phyloP scores from a whole-genome alignment of 2,329 filamentous ascomycete species.

The Microdochium bolleyi region DNA sequence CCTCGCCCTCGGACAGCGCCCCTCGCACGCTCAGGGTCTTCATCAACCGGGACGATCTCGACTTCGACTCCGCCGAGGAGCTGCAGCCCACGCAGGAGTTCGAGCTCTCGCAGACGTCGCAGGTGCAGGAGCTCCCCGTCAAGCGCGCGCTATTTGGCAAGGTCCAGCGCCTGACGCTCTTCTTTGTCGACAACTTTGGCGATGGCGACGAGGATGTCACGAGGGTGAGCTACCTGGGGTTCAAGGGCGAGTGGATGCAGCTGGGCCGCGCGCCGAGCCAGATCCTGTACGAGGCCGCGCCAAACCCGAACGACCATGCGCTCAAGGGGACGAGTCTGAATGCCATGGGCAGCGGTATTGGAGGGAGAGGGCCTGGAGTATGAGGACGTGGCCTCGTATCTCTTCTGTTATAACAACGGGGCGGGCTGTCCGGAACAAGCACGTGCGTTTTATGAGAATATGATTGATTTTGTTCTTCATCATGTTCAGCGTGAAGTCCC shows the following conservation, averaged over 20 bases:
- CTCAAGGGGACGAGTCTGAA: constrained; percentile 49
- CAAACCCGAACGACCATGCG: constrained; percentile 83
- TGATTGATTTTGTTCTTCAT: neutral
- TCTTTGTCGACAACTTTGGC: constrained; percentile 87
- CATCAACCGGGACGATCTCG: constrained; percentile 78
- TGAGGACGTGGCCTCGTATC: constrained; percentile 6
- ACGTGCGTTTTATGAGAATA: neutral
- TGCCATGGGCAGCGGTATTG: constrained; percentile 47
- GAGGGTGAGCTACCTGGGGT: constrained; percentile 74
- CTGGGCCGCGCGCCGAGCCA: constrained; percentile 74
- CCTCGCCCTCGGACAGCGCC: constrained; percentile 60
- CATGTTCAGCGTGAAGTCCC: neutral
- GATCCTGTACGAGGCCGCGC: constrained; percentile 88
- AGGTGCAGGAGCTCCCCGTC: constrained; percentile 81
- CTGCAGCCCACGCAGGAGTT: constrained; percentile 65
- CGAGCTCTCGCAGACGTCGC: constrained; percentile 67
- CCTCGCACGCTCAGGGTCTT: constrained; percentile 82
- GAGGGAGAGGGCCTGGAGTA: constrained; percentile 28
- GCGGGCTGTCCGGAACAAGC: no score
- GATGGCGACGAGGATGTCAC: constrained; percentile 52
- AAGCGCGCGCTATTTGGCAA: constrained; percentile 84
- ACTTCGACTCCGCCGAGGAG: constrained; percentile 71
- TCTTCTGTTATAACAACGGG: no score
- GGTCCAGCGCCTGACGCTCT: constrained; percentile 74
- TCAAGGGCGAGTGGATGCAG: constrained; percentile 91